Conservation (phyloP, 495 filamentous ascomycete genomes). For the Chaetomium tenue region DNA sequence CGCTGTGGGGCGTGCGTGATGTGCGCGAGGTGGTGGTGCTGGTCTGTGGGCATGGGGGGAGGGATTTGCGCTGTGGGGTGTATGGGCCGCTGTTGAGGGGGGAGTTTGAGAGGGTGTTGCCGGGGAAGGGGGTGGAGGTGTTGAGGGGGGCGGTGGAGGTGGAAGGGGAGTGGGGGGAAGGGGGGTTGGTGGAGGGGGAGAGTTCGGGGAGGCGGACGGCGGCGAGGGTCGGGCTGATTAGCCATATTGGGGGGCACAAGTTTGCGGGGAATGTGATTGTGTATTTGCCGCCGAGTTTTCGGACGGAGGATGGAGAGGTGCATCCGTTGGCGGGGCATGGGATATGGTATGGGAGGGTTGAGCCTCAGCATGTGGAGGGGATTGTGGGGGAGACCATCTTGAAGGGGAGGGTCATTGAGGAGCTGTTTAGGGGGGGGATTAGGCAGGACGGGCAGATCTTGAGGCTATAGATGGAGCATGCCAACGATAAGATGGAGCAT, state of each 20-base stretch:
- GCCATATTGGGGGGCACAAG: conserved; percentile 90
- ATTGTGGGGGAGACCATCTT: conserved; percentile 78
- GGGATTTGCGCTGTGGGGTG: conserved; percentile 78
- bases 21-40: conserved; percentile 69
- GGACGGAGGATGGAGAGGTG: conserved; percentile 35
- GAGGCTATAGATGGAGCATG: conserved; percentile 34
- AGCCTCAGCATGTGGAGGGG: conserved; percentile 81
- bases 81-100: conserved; percentile 67
- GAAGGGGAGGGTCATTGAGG: conserved; percentile 67
- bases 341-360: conserved; percentile 90
- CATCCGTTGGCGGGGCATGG: conserved; percentile 73
- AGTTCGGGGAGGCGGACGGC: conserved; percentile 22
- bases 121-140: conserved; percentile 38
- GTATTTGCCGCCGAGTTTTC: conserved; percentile 67
- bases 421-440: conserved; percentile 71
- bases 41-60: conserved; percentile 78
- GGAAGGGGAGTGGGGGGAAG: conserved; percentile 23
- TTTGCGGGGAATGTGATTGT: conserved; percentile 92
- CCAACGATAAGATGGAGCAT: too few species aligned
- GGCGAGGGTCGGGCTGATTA: conserved; percentile 69
- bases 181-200: conserved; percentile 23
- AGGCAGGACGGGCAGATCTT: conserved; percentile 43
- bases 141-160: conserved; percentile 38
- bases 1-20: conserved; percentile 52
- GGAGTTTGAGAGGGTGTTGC: conserved; percentile 60